These are phyloP conservation scores for Crithidia fasciculata DNA, from an alignment of 208 protist species.

Conservation along the genomic window DNA sequence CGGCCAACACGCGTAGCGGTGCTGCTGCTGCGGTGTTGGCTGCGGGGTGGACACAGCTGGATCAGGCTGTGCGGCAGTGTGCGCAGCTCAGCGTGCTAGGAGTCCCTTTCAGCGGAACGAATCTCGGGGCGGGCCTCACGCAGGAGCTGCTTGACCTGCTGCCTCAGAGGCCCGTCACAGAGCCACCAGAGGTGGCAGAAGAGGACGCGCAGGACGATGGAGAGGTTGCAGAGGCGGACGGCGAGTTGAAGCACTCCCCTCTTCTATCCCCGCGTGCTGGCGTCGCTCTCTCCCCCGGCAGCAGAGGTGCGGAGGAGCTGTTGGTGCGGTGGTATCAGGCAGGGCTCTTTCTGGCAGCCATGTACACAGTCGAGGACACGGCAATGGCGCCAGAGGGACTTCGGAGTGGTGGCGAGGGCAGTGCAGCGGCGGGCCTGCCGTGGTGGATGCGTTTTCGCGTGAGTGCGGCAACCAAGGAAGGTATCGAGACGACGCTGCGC, in stretches of 20 bases:
- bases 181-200: background rate
- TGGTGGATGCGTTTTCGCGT: constrained; percentile 33
- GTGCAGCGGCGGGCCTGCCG: background rate
- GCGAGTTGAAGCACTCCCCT: background rate
- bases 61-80: constrained; percentile 22
- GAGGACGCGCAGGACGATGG: constrained; percentile 3
- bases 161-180: constrained; percentile 61
- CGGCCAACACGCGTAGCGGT: background rate
- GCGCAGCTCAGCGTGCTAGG: constrained; percentile 81
- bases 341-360: constrained; percentile 92
- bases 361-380: constrained; percentile 91
- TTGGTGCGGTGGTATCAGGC: constrained; percentile 96
- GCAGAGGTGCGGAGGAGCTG: constrained; percentile 73
- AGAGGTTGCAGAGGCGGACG: background rate
- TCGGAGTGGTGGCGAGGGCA: background rate
- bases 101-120: constrained; percentile 94
- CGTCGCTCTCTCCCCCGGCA: background rate
- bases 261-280: background rate
- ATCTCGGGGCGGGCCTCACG: constrained; percentile 92
- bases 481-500: constrained; percentile 27
- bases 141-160: background rate
- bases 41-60: constrained; percentile 21
- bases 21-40: background rate
- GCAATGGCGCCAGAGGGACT: constrained; percentile 83
- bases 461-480: background rate